Conservation (phyloP, 805 yeast genomes). For the Pichia insulana region DNA sequence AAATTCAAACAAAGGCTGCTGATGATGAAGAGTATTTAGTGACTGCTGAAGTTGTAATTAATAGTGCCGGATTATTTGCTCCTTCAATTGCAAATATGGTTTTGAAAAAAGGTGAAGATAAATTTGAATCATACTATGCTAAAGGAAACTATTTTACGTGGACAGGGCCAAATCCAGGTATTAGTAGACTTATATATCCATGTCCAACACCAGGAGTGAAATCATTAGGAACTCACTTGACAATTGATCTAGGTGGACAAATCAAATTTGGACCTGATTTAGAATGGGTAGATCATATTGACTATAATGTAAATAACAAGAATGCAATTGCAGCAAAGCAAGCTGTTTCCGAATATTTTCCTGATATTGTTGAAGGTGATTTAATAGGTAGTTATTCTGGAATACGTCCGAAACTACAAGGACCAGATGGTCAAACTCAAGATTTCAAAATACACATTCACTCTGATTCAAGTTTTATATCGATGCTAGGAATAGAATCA, state of each 20-base stretch:
- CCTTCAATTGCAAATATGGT: conserved; percentile 62
- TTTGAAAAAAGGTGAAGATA: conserved; percentile 44
- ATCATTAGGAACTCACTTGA: conserved; percentile 84
- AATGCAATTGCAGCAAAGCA: conserved; percentile 48
- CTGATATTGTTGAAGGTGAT: conserved; percentile 42
- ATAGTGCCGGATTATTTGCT: conserved; percentile 76
- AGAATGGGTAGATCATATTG: conserved; percentile 57
- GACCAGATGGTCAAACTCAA: conserved; percentile 42
- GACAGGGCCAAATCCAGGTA: conserved; percentile 28
- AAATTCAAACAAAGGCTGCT: conserved; percentile 22
- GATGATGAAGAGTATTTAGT: conserved; percentile 31
- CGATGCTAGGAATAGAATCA: conserved; percentile 76
- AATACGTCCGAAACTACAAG: conserved; percentile 67
- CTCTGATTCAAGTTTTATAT: conserved; percentile 48
- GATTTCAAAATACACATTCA: conserved; percentile 57
- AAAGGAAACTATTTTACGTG: conserved; percentile 77
- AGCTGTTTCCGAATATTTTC: conserved; percentile 57
- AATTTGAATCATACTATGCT: conserved; percentile 52
- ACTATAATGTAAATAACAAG: conserved; percentile 38
- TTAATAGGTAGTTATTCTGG: conserved; percentile 69
- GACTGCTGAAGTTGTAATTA: conserved; percentile 51
- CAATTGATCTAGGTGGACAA: conserved; percentile 74
- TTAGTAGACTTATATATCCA: conserved; percentile 62
- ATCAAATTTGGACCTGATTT: conserved; percentile 83
- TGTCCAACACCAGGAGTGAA: conserved; percentile 62